Evolutionary conservation across 495 filamentous ascomycete genomes (phyloP).

Genomic region (Penicillium coffeae): DNA sequence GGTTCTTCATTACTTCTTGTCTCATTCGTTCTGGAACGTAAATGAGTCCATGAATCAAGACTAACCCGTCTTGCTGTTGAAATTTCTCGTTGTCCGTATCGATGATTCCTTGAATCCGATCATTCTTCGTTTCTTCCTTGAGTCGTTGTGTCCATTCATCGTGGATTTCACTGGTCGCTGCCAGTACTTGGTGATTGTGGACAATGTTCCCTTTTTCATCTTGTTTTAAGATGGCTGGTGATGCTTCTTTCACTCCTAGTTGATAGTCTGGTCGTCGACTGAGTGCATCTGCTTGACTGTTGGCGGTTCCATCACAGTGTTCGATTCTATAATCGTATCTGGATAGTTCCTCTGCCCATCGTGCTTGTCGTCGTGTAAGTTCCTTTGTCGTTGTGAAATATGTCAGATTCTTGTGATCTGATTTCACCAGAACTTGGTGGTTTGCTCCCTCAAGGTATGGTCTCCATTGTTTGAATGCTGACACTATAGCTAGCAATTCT

Average conservation of each 20-base stretch:
- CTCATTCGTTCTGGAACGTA: not conserved
- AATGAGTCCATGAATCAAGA: not conserved
- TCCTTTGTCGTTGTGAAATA: not conserved
- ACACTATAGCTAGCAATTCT: not conserved
- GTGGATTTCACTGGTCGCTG: not conserved
- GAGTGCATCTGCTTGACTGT: not conserved
- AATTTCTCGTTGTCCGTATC: too few relatives aligned
- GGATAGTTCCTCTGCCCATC: not conserved
- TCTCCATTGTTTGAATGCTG: not conserved
- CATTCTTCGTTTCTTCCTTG: not conserved
- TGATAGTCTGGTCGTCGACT: not conserved
- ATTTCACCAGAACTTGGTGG: not conserved
- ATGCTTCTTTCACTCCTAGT: not conserved
- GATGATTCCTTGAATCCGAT: not conserved
- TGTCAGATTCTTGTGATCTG: not conserved
- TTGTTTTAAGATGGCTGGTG: not conserved
- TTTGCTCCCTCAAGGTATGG: not conserved
- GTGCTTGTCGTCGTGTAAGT: not conserved
- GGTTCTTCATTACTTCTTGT: constrained; percentile 4
- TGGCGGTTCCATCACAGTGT: not conserved
- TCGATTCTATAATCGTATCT: not conserved
- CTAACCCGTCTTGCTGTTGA: not conserved
- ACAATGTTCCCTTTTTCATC: not conserved
- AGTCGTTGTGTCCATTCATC: not conserved
- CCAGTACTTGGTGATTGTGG: not conserved